Conservation (phyloP, 345 rosid genomes). For the Microthlaspi erraticum region DNA sequence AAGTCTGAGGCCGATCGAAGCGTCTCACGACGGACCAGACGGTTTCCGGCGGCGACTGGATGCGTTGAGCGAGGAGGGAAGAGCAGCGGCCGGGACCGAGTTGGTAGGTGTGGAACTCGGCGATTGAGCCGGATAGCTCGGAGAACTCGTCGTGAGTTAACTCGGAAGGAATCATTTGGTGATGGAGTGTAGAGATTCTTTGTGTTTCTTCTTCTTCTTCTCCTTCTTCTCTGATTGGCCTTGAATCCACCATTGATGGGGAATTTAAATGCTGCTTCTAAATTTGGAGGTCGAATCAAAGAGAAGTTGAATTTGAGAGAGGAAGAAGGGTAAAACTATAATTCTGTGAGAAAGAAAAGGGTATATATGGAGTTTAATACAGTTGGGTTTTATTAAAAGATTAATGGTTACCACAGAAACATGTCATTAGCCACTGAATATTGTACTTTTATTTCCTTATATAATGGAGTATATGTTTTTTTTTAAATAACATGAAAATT, state of each 20-base stretch:
- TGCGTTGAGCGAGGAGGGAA: conserved; percentile 62
- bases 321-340: conserved; percentile 9
- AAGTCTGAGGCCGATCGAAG: conserved; percentile 73
- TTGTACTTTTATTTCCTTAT: conserved; percentile 19
- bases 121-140: conserved; percentile 47
- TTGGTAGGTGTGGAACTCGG: conserved; percentile 70
- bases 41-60: conserved; percentile 55
- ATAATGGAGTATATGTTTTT: not conserved
- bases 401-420: conserved; percentile 24
- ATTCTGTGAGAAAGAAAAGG: conserved; percentile 3
- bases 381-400: not conserved
- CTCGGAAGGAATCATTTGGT: conserved; percentile 59
- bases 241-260: conserved; percentile 26
- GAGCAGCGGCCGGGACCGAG: conserved; percentile 61
- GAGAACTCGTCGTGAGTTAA: conserved; percentile 55
- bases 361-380: conserved; percentile 13
- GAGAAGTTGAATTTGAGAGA: conserved; percentile 9
- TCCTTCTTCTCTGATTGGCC: not conserved
- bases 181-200: conserved; percentile 46
- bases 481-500: conserved; percentile 2
- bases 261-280: conserved; percentile 2
- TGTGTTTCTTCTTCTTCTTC: conserved; percentile 1
- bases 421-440: conserved; percentile 33
- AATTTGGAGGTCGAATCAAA: not conserved
- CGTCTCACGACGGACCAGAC: conserved; percentile 75